Evolutionary conservation across 441 rosid genomes (phyloP), one percentile per base, ranked within the genome.

Genomic region (Populus trichocarpa): DNA sequence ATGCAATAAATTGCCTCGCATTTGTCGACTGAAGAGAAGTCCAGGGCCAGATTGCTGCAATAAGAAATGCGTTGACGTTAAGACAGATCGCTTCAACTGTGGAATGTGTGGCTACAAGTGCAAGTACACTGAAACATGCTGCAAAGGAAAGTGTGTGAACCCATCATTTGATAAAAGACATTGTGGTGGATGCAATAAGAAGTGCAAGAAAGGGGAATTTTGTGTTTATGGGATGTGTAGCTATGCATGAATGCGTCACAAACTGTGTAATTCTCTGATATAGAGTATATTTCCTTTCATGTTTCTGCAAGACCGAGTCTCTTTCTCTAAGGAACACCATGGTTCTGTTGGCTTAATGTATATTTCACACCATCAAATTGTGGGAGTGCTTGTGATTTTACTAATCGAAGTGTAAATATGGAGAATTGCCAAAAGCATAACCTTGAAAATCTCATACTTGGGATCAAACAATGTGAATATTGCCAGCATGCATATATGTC

Each of bases 71-170:
- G 86, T 81, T 14, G 42, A 79, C 61, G 79, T 82, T 68, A 73
- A 36, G 69, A 72, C 59, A 0, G 86, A 86, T 35, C 36, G 75
- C 1, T 14, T 74, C 9, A 86, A 82, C 69, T 82, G 85, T 25
- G 88, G 86, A 11, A 74, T 69, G 68, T 84, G 88, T 42, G 83
- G 85, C 4, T 71, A 80, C 36, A 83, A 74, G 72, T 84, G 88
- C 80, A 82, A 74, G 64, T 80, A 82, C 57, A 36, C 78, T 8
- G 81, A 80, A 71, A 76, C 59, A 13, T 86, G 87, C 16, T 86
- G 88, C 77, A 65, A 46, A 26, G 86, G 85, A 8, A 4, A 33
- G 25, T 82, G 84, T 28, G 81, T 82, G 57, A 82, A 82, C 73
- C 26, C 81, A 23, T 75, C 74, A 0, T 78, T 71, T 22, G 83